Evolutionary conservation across 2,329 filamentous ascomycete species (phyloP).

Genomic region (Thelonectria blattea): DNA sequence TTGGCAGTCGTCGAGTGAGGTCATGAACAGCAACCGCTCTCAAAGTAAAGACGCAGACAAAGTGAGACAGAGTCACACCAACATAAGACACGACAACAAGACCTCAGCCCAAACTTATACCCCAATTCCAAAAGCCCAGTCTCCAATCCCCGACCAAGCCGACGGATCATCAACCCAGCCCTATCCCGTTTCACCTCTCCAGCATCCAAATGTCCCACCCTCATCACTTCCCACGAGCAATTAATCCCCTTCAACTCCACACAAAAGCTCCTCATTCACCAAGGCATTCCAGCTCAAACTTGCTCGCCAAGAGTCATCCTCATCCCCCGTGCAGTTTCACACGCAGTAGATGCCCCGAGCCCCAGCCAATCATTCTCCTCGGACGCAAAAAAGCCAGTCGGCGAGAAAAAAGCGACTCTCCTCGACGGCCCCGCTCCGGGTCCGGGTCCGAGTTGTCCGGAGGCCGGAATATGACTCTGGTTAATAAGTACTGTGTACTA

Average conservation of each 20-base stretch:
- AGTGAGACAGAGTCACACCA: no score
- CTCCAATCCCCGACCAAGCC: background rate
- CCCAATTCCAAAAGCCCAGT: background rate
- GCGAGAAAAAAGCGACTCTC: no score
- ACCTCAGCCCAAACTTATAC: background rate
- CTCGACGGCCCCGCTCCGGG: background rate
- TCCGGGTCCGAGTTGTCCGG: background rate
- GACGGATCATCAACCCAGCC: background rate
- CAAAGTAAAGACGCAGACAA: no score
- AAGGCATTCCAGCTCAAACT: background rate
- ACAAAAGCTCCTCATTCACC: background rate
- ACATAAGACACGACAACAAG: no score
- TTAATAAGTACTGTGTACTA: no score
- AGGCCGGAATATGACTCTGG: no score
- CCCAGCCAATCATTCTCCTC: no score
- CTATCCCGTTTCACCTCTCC: background rate
- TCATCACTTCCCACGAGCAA: background rate
- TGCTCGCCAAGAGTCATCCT: background rate
- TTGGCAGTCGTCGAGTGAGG: no score
- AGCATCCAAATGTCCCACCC: no score
- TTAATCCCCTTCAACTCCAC: background rate
- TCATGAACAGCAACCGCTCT: no score
- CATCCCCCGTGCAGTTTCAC: background rate
- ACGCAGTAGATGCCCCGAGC: background rate
- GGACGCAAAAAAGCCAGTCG: no score